Evolutionary conservation across 805 yeast genomes (phyloP), one percentile per base, ranked within the genome.

Genomic region (Monosporozyma unispora): DNA sequence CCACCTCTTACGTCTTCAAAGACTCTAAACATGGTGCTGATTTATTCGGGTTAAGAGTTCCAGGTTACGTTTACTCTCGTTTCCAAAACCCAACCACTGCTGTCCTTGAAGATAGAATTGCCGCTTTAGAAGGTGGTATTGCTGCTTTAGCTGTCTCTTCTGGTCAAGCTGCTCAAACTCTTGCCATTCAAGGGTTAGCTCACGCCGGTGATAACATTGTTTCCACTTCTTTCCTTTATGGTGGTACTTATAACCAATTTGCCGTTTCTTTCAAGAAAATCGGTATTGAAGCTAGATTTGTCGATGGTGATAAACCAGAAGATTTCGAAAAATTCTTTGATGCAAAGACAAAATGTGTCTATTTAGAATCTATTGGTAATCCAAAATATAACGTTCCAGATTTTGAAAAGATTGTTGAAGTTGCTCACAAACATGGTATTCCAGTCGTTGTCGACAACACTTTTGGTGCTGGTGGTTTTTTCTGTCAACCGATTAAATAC

Each of bases 221-320:
- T 49, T 82, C 96, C 28, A 83, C 96, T 22, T 79, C 95, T 6
- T 87, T 66, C 73, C 74, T 91, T 54, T 91, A 93, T 66, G 99
- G 99, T 57, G 99, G 99, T 61, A 90, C 97, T 51, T 89, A 84
- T 73, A 91, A 91, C 68, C 96, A 91, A 68, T 87, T 91, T 76
- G 89, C 88, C 69, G 95, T 88, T 57, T 82, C 93, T 21, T 85
- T 91, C 76, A 86, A 87, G 70, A 79, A 95, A 64, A 73, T 89
- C 48, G 96, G 96, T 29, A 84, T 91, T 57, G 88, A 85, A 63
- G 77, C 86, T 47, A 78, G 89, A 62, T 90, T 90, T 62, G 96
- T 89, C 48, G 70, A 82, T 38, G 96, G 96, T 59, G 95, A 88
- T 63, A 66, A 70, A 33, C 75, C 82, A 49, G 89, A 79, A 52